A percentile compares a stretch with the other conserved stretches of the same genome.
phyloP scores from a whole-genome alignment of 805 yeast species.

The Komagataella mondaviorum region DNA sequence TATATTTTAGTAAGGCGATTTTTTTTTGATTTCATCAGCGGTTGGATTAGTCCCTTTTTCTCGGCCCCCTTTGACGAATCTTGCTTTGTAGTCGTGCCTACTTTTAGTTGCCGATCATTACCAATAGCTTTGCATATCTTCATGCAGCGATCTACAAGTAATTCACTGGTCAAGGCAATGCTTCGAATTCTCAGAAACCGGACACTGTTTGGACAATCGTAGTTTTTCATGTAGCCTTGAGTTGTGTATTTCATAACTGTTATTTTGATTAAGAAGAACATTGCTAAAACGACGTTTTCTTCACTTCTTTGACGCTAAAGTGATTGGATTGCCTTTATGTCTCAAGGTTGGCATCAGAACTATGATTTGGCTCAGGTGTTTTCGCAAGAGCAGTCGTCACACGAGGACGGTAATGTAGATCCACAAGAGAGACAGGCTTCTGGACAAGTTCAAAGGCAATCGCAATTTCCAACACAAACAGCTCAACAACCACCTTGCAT shows the following conservation, averaged over 20 bases:
- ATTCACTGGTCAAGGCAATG: not conserved
- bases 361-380: not conserved
- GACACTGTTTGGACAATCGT: not conserved
- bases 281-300: not conserved
- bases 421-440: not conserved
- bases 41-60: not conserved
- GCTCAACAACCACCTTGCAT: not conserved
- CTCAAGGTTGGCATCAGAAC: not conserved
- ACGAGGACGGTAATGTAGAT: not conserved
- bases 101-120: not conserved
- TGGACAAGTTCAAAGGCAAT: not conserved
- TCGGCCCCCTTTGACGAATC: too few species aligned
- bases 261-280: not conserved
- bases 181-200: not conserved
- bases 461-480: not conserved
- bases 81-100: not conserved
- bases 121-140: not conserved
- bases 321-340: not conserved
- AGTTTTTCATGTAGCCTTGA: not conserved
- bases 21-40: not conserved
- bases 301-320: not conserved
- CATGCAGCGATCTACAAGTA: not conserved
- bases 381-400: not conserved
- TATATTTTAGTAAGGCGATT: not conserved
- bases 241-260: not conserved